Evolutionary conservation across 1,139 yeast species (phyloP).

Genomic region (Petasospora rhodanensis): DNA sequence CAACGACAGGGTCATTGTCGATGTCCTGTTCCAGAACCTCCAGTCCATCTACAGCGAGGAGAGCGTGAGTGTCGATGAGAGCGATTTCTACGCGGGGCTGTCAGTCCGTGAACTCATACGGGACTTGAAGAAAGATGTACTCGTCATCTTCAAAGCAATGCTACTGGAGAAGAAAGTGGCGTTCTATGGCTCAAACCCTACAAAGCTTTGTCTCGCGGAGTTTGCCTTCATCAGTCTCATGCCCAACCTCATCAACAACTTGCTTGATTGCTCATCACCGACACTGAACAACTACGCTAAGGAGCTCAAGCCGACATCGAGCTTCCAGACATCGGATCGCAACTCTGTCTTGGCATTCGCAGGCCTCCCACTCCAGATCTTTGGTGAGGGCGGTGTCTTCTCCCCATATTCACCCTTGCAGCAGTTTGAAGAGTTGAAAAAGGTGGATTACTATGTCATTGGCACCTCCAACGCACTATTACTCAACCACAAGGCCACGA

Average conservation of each 20-base stretch:
- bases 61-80: constrained; percentile 34
- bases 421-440: constrained; percentile 70
- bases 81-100: constrained; percentile 69
- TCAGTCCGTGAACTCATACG: constrained; percentile 63
- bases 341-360: constrained; percentile 71
- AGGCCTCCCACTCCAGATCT: constrained; percentile 84
- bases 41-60: constrained; percentile 38
- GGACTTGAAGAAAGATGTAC: constrained; percentile 54
- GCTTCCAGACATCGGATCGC: constrained; percentile 74
- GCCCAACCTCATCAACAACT: constrained; percentile 69
- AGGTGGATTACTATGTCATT: constrained; percentile 63
- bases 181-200: constrained; percentile 79
- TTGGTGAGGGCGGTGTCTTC: constrained; percentile 84
- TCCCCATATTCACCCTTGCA: constrained; percentile 92
- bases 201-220: constrained; percentile 72
- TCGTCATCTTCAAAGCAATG: constrained; percentile 71
- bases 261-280: constrained; percentile 82
- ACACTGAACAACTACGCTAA: constrained; percentile 53
- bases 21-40: constrained; percentile 70
- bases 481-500: constrained; percentile 55
- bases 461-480: constrained; percentile 88
- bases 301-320: constrained; percentile 53
- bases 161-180: constrained; percentile 67
- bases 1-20: constrained; percentile 61
- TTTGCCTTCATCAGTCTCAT: constrained; percentile 58